A percentile compares a stretch with the other conserved stretches of the same genome.
phyloP scores from a whole-genome alignment of 768 basidiomycete genomes.

The Pleurotus pulmonarius region DNA sequence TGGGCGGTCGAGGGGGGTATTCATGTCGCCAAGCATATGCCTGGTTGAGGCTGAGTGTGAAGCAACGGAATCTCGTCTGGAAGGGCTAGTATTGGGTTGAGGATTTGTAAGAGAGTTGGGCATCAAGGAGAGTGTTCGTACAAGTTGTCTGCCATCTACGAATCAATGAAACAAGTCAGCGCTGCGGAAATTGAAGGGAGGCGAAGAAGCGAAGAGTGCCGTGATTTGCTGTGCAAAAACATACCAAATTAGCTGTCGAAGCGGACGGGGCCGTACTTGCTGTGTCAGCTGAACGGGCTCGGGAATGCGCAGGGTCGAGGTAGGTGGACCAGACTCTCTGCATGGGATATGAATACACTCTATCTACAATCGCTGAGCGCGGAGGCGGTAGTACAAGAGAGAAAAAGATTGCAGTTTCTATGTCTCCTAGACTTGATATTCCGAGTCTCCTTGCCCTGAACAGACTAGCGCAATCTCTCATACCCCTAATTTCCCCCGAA shows the following conservation, averaged over 20 bases:
- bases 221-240: background rate
- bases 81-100: slow-evolving; percentile 13
- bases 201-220: background rate
- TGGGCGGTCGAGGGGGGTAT: slow-evolving; percentile 31
- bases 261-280: slow-evolving; percentile 12
- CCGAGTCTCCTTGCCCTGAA: too few species aligned
- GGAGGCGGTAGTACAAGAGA: too few species aligned
- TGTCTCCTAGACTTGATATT: too few species aligned
- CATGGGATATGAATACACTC: slow-evolving; percentile 17
- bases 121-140: background rate
- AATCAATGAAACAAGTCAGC: background rate
- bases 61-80: slow-evolving; percentile 34
- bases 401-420: too few species aligned
- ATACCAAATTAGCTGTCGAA: background rate
- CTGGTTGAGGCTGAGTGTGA: slow-evolving; percentile 41
- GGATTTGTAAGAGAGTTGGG: background rate
- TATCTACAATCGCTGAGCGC: too few species aligned
- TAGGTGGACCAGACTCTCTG: slow-evolving; percentile 42
- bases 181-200: background rate
- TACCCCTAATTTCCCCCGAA: too few species aligned
- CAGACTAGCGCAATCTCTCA: too few species aligned
- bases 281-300: slow-evolving; percentile 10
- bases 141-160: slow-evolving; percentile 7
- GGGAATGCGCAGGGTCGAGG: slow-evolving; percentile 21
- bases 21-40: slow-evolving; percentile 40